phyloP scores from a whole-genome alignment of 2,329 filamentous ascomycete species.

The Zasmidium cellare region DNA sequence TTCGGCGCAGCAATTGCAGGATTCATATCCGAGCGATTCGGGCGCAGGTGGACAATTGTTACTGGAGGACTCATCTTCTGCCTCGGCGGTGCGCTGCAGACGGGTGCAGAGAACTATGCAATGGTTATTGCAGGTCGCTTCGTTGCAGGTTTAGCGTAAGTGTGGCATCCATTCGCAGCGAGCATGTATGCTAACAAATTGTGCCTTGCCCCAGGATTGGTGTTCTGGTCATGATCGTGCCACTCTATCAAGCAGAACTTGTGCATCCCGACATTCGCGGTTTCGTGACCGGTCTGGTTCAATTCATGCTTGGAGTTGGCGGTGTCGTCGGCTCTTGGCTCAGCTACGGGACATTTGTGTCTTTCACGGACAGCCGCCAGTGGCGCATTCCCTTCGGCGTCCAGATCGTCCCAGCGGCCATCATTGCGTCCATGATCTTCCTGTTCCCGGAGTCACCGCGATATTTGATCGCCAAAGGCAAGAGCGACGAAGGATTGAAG shows the following conservation, averaged over 20 bases:
- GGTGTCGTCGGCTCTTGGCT: constrained; percentile 33
- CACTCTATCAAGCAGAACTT: constrained; percentile 38
- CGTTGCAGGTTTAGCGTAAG: constrained; percentile 24
- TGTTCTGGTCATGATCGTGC: constrained; percentile 36
- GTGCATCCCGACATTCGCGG: constrained; percentile 39
- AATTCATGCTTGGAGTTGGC: constrained; percentile 46
- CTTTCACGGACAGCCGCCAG: constrained; percentile 26
- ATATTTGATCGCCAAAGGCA: constrained; percentile 25
- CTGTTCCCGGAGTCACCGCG: constrained; percentile 35
- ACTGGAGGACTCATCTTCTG: constrained; percentile 53
- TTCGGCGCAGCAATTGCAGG: constrained; percentile 6
- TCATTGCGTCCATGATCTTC: constrained; percentile 39
- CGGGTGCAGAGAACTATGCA: constrained; percentile 27
- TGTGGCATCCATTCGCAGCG: too few relatives aligned
- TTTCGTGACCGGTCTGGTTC: constrained; percentile 46
- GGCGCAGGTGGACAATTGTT: constrained; percentile 69
- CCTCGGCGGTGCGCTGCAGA: constrained; percentile 27
- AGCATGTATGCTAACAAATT: too few relatives aligned
- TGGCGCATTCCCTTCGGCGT: constrained; percentile 50
- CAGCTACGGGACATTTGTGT: constrained; percentile 26
- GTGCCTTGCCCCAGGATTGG: constrained; percentile 21
- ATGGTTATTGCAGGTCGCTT: constrained; percentile 16
- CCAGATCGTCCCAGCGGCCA: constrained; percentile 41
- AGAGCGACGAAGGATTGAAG: constrained; percentile 26
- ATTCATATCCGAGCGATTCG: constrained; percentile 40